Evolutionary conservation across 306 rosid genomes (phyloP).

Genomic region (Ceratonia siliqua): DNA sequence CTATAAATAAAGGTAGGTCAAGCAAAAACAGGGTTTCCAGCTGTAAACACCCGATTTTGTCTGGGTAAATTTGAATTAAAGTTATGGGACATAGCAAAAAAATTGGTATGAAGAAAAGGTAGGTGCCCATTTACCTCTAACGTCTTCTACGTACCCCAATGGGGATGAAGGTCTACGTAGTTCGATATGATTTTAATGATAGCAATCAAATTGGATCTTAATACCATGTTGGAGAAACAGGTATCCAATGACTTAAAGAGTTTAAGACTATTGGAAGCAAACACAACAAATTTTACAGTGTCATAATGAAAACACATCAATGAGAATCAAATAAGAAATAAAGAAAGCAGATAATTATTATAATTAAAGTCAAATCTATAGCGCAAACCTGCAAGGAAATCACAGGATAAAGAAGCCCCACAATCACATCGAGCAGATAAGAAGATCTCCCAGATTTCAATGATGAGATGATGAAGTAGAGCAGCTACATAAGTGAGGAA

Average conservation of each 20-base stretch:
- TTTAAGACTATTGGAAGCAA: slow-evolving; percentile 23
- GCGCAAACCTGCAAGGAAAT: slow-evolving; percentile 86
- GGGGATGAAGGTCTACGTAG: no score
- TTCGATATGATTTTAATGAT: no score
- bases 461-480: slow-evolving; percentile 84
- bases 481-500: slow-evolving; percentile 62
- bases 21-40: neutral
- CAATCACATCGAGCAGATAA: slow-evolving; percentile 76
- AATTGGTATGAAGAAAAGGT: no score
- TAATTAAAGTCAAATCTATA: slow-evolving; percentile 21
- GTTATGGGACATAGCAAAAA: no score
- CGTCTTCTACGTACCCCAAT: no score
- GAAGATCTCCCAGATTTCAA: slow-evolving; percentile 95
- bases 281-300: slow-evolving; percentile 2
- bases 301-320: slow-evolving; percentile 18
- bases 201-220: slow-evolving; percentile 22
- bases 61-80: no score
- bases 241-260: slow-evolving; percentile 21
- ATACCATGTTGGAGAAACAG: neutral
- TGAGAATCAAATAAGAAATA: slow-evolving; percentile 16
- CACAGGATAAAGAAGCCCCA: slow-evolving; percentile 91
- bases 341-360: neutral
- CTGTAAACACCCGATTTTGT: no score
- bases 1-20: neutral
- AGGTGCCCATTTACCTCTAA: no score